Base-by-base conservation (phyloP, 2,329 filamentous ascomycete genomes). In the Periconia sp. region DNA sequence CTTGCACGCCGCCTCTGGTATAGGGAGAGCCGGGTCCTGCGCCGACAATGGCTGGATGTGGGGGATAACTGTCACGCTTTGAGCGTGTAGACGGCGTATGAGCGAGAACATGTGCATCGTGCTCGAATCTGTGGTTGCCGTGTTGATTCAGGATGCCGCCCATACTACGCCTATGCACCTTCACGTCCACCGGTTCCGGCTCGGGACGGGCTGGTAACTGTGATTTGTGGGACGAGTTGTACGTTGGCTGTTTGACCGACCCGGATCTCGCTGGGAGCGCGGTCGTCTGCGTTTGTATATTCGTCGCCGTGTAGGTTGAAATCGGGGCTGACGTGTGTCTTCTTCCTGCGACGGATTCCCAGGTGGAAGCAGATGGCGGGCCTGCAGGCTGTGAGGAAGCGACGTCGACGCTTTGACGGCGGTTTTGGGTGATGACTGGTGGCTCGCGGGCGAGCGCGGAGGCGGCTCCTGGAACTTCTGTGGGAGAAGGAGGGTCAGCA, bases 41-140 rank as follows among this genome's bases (percentile, higher is more conserved):
- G 5, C 66, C 66, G 21, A 69, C 66, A 25, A 69, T 66, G 8
- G 66, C 66, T 4, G 66, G 66, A 35, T 69, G 66, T 9, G 66
- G 65, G 10, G 65, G 66, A 33, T 67, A 68, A 9, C 53, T 58
- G 21, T 66, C 59, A 10, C 66, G 55, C 41, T 66, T 69, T 2
- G 37, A 38, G 9, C 44, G 44, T 10, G 50, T 45, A 10, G 52
- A 50, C 7, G 52, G 46, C 4, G 57, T 58, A 32, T 63, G 61
- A n/a, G 62, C 42, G 7, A 55, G 26, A 3, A 62, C 50, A 18
- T 67, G 65, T 2, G 63, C 64, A 7, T 67, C 61, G 17, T 57
- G 57, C 46, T 67, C 63, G 30, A 62, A 67, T 1, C 47, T 46
- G 7, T 56, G 48, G 24, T 53, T 56, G 22, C 54, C 47, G 25